phyloP scores from a whole-genome alignment of 2,329 filamentous ascomycete genomes.

The Ilyonectria destructans region DNA sequence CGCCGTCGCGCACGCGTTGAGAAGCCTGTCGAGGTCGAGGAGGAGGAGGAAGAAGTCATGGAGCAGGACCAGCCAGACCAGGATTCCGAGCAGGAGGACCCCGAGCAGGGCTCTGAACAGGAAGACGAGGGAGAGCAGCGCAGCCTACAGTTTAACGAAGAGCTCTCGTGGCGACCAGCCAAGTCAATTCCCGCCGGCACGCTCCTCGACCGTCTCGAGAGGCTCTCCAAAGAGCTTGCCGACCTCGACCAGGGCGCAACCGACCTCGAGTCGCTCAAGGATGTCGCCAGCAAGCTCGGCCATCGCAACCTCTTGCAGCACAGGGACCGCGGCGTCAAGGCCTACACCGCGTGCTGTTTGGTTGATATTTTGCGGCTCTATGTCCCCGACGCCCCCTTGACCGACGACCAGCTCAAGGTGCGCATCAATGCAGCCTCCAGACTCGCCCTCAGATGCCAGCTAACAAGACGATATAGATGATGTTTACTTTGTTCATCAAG shows the following conservation, averaged over 20 bases:
- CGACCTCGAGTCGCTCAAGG: constrained; percentile 85
- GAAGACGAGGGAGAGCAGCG: constrained; percentile 50
- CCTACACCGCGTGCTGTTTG: constrained; percentile 89
- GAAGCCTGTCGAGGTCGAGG: constrained; percentile 51
- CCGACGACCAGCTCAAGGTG: constrained; percentile 91
- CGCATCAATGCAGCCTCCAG: constrained; percentile 20
- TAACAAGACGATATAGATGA: constrained; percentile 75
- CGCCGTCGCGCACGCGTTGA: constrained; percentile 56
- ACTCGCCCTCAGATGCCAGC: constrained; percentile 26
- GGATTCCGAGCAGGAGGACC: constrained; percentile 38
- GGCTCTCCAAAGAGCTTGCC: constrained; percentile 85
- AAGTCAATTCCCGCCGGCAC: constrained; percentile 89
- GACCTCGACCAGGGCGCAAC: constrained; percentile 90
- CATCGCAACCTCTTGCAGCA: constrained; percentile 87
- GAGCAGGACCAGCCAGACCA: constrained; percentile 48
- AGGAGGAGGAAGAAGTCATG: constrained; percentile 49
- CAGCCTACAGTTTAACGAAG: constrained; percentile 84
- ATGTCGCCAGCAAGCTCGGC: constrained; percentile 88
- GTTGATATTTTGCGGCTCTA: constrained; percentile 95
- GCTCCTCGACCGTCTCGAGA: constrained; percentile 85
- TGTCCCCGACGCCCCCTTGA: constrained; percentile 96
- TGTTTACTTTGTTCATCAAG: constrained; percentile 91
- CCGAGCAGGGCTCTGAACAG: constrained; percentile 39
- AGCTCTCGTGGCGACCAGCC: constrained; percentile 92
- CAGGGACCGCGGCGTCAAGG: constrained; percentile 94